Percentiles rank a stretch among this genome's conserved stretches.
Conservation (phyloP, 2,329 filamentous ascomycete genomes). For the Fusarium chuoi region DNA sequence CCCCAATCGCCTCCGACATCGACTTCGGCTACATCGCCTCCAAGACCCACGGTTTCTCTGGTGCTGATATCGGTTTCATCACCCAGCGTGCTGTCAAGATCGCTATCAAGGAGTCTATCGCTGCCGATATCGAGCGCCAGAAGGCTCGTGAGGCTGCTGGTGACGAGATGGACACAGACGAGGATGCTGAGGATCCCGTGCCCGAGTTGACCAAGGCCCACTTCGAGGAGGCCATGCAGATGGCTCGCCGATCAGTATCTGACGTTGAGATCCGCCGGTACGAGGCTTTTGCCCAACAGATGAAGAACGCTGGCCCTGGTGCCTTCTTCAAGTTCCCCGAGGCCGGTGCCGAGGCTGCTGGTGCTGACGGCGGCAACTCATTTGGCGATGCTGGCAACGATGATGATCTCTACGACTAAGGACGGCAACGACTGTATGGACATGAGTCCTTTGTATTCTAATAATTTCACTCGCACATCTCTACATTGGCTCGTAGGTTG, state of each 20-base stretch:
- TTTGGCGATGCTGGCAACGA: conserved; percentile 92
- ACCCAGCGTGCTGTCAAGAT: conserved; percentile 99
- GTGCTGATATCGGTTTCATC: conserved; percentile 99
- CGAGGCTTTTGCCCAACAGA: conserved; percentile 97
- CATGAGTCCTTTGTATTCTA: conserved; percentile 59
- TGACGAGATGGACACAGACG: conserved; percentile 76
- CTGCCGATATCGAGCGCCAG: conserved; percentile 84
- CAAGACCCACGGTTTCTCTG: conserved; percentile 98
- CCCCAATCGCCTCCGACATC: conserved; percentile 87
- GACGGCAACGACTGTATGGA: conserved; percentile 32
- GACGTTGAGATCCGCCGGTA: conserved; percentile 98
- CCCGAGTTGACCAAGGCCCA: conserved; percentile 95
- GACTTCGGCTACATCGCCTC: conserved; percentile 91
- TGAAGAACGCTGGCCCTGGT: conserved; percentile 97
- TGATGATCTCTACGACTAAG: conserved; percentile 95
- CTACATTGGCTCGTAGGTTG: conserved; percentile 43
- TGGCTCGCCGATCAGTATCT: conserved; percentile 90
- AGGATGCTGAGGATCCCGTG: conserved; percentile 89
- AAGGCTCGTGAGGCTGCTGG: conserved; percentile 90
- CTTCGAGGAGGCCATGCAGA: conserved; percentile 98
- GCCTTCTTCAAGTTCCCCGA: conserved; percentile 98
- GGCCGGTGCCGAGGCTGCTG: conserved; percentile 71
- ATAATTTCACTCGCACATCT: conserved; percentile 53
- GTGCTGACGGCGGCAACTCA: conserved; percentile 67
- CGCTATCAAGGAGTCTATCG: conserved; percentile 97